Evolutionary conservation across 2,329 filamentous ascomycete species (phyloP).

Genomic region (Cadophora gregata): DNA sequence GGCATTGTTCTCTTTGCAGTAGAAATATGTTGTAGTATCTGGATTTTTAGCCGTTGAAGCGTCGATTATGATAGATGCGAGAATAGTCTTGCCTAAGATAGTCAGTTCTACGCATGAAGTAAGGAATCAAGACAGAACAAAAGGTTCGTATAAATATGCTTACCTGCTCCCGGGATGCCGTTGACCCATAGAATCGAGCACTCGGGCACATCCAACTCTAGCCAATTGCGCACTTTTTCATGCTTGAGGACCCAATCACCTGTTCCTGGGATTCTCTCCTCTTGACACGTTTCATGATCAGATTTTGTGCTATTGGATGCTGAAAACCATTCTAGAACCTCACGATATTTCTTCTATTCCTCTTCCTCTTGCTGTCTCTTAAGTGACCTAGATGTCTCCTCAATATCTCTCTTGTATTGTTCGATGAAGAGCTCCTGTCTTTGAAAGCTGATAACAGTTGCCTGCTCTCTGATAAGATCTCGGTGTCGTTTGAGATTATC

Average conservation of each 20-base stretch:
- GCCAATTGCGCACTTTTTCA: conserved; percentile 29
- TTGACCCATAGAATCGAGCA: conserved; percentile 47
- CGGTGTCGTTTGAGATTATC: conserved; percentile 41
- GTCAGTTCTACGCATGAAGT: no score
- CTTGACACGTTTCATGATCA: conserved; percentile 35
- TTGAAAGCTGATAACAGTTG: conserved; percentile 34
- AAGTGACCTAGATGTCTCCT: neutral
- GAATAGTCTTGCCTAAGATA: conserved; percentile 46
- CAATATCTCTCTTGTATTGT: conserved; percentile 12
- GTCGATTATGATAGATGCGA: conserved; percentile 49
- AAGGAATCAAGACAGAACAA: no score
- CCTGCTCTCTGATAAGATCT: conserved; percentile 42
- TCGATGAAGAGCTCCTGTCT: conserved; percentile 11
- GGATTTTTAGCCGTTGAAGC: conserved; percentile 30
- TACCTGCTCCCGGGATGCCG: conserved; percentile 50
- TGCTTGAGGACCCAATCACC: conserved; percentile 45
- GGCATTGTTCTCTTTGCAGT: conserved; percentile 46
- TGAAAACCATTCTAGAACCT: conserved; percentile 35
- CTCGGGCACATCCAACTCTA: conserved; percentile 27
- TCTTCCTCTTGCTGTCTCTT: conserved; percentile 27
- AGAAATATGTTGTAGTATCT: conserved; percentile 46
- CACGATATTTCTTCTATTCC: conserved; percentile 26
- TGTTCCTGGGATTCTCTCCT: conserved; percentile 30
- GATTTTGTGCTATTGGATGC: conserved; percentile 13
- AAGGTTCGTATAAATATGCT: neutral